These are phyloP conservation scores for Lenwebbia sp. DNA, from an alignment of 345 rosid species.

Conservation along the genomic window DNA sequence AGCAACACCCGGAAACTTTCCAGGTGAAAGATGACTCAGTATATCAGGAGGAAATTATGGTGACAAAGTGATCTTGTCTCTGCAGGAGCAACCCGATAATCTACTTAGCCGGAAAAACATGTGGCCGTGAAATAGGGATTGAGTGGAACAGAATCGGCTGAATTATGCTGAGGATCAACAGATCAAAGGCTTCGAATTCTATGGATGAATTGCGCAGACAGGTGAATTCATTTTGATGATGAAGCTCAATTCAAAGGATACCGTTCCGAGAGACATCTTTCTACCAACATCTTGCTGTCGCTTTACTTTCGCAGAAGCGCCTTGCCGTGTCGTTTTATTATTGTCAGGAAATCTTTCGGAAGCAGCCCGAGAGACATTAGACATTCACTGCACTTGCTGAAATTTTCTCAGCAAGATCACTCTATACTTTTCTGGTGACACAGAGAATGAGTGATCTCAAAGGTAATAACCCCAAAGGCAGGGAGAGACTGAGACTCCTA, in stretches of 20 bases:
- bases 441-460: background rate
- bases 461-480: background rate
- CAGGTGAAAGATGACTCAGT: background rate
- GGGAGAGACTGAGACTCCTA: background rate
- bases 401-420: background rate
- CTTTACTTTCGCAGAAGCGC: background rate
- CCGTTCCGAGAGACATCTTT: background rate
- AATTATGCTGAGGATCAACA: background rate
- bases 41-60: background rate
- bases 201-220: background rate
- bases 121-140: too few species aligned
- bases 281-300: background rate
- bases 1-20: background rate
- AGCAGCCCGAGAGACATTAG: background rate
- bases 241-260: background rate
- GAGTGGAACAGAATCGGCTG: too few species aligned
- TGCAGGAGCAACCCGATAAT: background rate
- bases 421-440: background rate
- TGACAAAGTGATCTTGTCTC: background rate
- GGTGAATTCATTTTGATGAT: background rate
- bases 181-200: background rate
- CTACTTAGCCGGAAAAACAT: background rate
- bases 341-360: background rate
- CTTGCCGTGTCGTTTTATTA: background rate
- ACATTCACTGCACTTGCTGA: background rate